Evolutionary conservation across 2,329 filamentous ascomycete genomes (phyloP), one percentile per base, ranked within the genome.

Genomic region (Emericellopsis cladophorae): DNA sequence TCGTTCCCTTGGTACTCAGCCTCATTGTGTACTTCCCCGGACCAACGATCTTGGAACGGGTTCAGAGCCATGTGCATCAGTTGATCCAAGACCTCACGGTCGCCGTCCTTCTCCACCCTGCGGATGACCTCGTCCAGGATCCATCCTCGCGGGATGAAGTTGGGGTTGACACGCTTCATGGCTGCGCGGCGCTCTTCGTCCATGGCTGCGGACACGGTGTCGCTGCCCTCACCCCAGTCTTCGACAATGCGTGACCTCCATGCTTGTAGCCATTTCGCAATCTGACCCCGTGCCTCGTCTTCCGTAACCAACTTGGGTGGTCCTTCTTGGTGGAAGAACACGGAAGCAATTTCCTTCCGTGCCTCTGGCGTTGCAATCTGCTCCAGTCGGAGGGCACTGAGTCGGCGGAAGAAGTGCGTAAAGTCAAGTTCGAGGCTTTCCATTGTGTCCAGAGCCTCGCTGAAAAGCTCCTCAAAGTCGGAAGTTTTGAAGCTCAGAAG

Each of bases 41-140:
- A 67, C 85, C 86, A 92, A 3, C 60, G 59, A 40, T 96, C 90
- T 43, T 86, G 72, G 53, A 95, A 98, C 0, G 92, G 92, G 51
- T 86, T 70, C 33, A 90, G 64, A 3, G 80, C 76, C 79, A 96
- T 83, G 36, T 86, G 76, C 81, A 94, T 86, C 21, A 92, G 70
- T 24, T 81, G 71, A 11, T 75, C 68, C 36, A 98, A 59, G 31
- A 96, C 79, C 8, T 88, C 81, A 42, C 85, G 71, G 53, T 98
- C 89, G 3, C 79, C 77, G 40, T 81, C 78, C 56, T 85, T 85
- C 60, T 96, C 87, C 0, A 96, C 89, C 9, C 86, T 75, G 36
- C 83, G 76, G 49, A 98, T 96, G 12, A 98, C 59, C 60, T 98
- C 92, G 56, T 96, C 90, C 16, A 98, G 68, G 40, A 98, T 76